Conservation (phyloP, 1,284 basidiomycete genomes). For the Trametes hirsuta region DNA sequence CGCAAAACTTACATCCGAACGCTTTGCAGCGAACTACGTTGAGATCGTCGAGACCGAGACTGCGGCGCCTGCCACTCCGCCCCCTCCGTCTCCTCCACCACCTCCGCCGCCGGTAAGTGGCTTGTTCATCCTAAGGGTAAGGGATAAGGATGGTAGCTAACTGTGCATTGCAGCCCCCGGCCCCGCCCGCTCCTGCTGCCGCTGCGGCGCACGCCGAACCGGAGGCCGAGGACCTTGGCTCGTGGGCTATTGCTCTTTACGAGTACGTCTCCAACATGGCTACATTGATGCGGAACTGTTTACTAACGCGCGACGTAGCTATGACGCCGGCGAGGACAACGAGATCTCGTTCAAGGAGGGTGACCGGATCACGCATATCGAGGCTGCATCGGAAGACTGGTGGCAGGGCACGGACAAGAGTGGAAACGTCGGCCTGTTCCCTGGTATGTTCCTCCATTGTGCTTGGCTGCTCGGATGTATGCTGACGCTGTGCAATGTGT, state of each 20-base stretch:
- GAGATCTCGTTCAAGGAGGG: constrained; percentile 87
- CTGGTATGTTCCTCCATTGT: constrained; percentile 53
- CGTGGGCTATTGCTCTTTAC: constrained; percentile 74
- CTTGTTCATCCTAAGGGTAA: background rate
- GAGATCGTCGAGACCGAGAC: constrained; percentile 58
- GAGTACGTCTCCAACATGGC: constrained; percentile 55
- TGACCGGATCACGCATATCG: constrained; percentile 74
- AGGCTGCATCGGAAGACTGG: constrained; percentile 83
- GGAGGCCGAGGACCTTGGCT: constrained; percentile 53
- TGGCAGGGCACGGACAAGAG: constrained; percentile 76
- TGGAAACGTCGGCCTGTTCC: constrained; percentile 81
- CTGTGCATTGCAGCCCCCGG: constrained; percentile 32
- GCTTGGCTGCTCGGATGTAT: background rate
- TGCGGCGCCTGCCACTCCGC: constrained; percentile 44
- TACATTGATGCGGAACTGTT: background rate
- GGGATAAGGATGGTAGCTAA: background rate
- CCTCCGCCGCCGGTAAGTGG: constrained; percentile 40
- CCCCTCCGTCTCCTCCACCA: constrained; percentile 40
- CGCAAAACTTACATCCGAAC: constrained; percentile 9
- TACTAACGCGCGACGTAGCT: constrained; percentile 47
- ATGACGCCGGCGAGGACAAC: constrained; percentile 88
- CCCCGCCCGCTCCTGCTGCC: constrained; percentile 45
- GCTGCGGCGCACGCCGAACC: constrained; percentile 26
- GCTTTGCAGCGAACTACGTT: constrained; percentile 72
- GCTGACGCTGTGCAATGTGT: background rate